These are phyloP conservation scores for Zea luxurians DNA, from an alignment of 176 grass and related monocot species.

Conservation along the genomic window DNA sequence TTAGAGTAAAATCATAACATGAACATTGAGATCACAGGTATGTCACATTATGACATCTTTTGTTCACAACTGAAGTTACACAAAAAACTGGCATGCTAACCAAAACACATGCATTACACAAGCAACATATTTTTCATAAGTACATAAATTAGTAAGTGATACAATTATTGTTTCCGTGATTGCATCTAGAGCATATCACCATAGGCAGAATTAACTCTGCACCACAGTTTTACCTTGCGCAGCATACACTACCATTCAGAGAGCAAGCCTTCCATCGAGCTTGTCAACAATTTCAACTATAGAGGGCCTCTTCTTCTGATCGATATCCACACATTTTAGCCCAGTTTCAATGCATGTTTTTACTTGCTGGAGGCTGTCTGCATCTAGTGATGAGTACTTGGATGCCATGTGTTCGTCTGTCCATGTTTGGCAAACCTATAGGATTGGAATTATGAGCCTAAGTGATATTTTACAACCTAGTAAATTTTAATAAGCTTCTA, in stretches of 20 bases:
- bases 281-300: neutral
- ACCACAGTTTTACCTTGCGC: too few relatives aligned
- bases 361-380: neutral
- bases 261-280: neutral
- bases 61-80: neutral
- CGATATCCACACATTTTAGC: neutral
- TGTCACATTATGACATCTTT: neutral
- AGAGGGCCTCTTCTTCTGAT: neutral
- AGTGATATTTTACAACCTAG: neutral
- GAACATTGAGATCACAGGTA: neutral
- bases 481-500: neutral
- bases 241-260: neutral
- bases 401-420: neutral
- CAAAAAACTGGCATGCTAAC: neutral
- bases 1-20: neutral
- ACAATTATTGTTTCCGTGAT: neutral
- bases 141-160: neutral
- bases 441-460: neutral
- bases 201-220: neutral
- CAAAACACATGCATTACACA: neutral
- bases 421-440: neutral
- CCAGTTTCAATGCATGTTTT: neutral
- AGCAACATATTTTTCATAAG: neutral
- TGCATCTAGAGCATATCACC: neutral
- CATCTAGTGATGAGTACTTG: neutral